Evolutionary conservation across 148 eudicot species (phyloP).

Genomic region (Polygonum maritimum): DNA sequence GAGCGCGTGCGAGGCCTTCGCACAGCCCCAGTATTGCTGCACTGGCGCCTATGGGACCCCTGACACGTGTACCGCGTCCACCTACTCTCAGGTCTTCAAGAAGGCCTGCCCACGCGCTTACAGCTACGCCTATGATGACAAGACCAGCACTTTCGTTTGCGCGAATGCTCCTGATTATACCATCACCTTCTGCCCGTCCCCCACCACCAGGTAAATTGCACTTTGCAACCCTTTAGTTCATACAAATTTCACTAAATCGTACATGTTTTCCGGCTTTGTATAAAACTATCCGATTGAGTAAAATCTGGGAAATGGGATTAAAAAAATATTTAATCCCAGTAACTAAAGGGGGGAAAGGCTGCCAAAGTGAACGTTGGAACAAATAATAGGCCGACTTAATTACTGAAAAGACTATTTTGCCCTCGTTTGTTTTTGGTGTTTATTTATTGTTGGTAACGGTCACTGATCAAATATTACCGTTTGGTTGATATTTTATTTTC

Average conservation of each 20-base stretch:
- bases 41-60: slow-evolving; percentile 54
- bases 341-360: neutral
- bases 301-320: too few relatives aligned
- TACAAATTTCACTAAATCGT: too few relatives aligned
- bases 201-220: slow-evolving; percentile 46
- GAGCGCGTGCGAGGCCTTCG: slow-evolving; percentile 58
- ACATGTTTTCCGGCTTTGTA: too few relatives aligned
- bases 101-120: slow-evolving; percentile 71
- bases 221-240: neutral
- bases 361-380: neutral
- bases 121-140: slow-evolving; percentile 81
- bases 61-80: slow-evolving; percentile 56
- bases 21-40: slow-evolving; percentile 40
- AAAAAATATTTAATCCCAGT: neutral
- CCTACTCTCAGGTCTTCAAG: slow-evolving; percentile 56
- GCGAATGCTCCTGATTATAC: slow-evolving; percentile 44
- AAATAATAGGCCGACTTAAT: neutral
- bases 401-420: neutral
- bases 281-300: too few relatives aligned
- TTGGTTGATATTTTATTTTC: neutral
- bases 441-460: neutral
- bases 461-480: neutral
- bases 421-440: neutral
- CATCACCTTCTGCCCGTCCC: slow-evolving; percentile 65
- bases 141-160: slow-evolving; percentile 72